These are phyloP conservation scores for Colletotrichum gloeosporioides DNA, from an alignment of 2,329 filamentous ascomycete genomes.

Conservation along the genomic window DNA sequence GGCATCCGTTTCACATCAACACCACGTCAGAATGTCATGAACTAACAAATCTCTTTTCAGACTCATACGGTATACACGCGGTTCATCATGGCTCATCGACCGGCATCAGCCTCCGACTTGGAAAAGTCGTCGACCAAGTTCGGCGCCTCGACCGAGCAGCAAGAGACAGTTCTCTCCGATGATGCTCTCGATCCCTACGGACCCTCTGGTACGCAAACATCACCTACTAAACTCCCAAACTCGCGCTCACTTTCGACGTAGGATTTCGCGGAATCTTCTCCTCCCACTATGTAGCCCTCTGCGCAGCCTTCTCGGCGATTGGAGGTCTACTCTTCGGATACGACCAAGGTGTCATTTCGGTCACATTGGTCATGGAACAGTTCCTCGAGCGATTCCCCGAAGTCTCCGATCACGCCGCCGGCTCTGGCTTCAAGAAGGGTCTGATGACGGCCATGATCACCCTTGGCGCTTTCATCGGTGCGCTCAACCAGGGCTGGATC, in stretches of 20 bases:
- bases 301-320: conserved; percentile 29
- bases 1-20: background rate
- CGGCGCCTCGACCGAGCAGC: conserved; percentile 24
- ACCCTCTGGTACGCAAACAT: conserved; percentile 23
- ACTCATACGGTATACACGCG: background rate
- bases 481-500: conserved; percentile 54
- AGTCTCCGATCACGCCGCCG: conserved; percentile 36
- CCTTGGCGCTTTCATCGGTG: conserved; percentile 57
- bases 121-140: conserved; percentile 20
- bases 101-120: conserved; percentile 22
- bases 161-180: conserved; percentile 22
- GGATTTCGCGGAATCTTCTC: conserved; percentile 36
- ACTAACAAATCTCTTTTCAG: background rate
- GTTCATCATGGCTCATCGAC: background rate
- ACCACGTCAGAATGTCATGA: background rate
- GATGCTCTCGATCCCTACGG: conserved; percentile 27
- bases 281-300: conserved; percentile 35
- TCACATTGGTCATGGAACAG: conserved; percentile 28
- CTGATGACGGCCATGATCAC: conserved; percentile 50
- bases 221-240: background rate
- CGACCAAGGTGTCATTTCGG: conserved; percentile 51
- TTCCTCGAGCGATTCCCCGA: conserved; percentile 42
- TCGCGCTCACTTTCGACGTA: background rate
- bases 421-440: conserved; percentile 36
- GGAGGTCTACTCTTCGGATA: conserved; percentile 45